phyloP scores from a whole-genome alignment of 768 basidiomycete genomes.

The Podaxis rugospora region DNA sequence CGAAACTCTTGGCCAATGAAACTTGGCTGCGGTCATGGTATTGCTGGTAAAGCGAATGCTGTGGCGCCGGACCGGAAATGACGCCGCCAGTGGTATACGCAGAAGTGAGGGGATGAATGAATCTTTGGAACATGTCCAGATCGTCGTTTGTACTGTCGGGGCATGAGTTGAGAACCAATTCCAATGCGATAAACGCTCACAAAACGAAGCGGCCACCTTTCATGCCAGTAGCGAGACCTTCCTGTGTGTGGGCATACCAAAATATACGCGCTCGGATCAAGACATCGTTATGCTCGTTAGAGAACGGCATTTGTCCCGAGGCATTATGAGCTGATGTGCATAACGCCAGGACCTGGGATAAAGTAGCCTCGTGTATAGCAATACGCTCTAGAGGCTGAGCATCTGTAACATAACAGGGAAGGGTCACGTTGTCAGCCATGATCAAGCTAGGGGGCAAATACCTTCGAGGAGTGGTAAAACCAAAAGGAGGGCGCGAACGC shows the following conservation, averaged over 20 bases:
- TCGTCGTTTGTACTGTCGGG: conserved; percentile 66
- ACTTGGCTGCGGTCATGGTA: conserved; percentile 2
- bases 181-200: conserved; percentile 36
- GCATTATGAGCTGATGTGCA: conserved; percentile 47
- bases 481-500: conserved; percentile 74
- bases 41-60: conserved; percentile 23
- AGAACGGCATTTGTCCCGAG: conserved; percentile 29
- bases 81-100: conserved; percentile 24
- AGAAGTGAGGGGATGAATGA: conserved; percentile 33
- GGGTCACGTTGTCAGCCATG: not conserved
- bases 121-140: conserved; percentile 64
- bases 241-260: conserved; percentile 86
- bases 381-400: conserved; percentile 41
- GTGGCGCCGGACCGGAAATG: conserved; percentile 24
- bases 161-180: not conserved
- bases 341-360: conserved; percentile 78
- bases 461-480: conserved; percentile 83
- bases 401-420: conserved; percentile 26
- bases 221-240: conserved; percentile 78
- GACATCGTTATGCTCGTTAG: conserved; percentile 55
- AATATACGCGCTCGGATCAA: conserved; percentile 73
- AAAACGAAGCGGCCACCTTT: conserved; percentile 80
- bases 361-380: conserved; percentile 74
- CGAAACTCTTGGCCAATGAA: not conserved
- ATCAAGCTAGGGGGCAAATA: conserved; percentile 22